A percentile compares a stretch with the other conserved stretches of the same genome.
phyloP scores from a whole-genome alignment of 2,329 filamentous ascomycete genomes.

The Hymenoscyphus occultus region DNA sequence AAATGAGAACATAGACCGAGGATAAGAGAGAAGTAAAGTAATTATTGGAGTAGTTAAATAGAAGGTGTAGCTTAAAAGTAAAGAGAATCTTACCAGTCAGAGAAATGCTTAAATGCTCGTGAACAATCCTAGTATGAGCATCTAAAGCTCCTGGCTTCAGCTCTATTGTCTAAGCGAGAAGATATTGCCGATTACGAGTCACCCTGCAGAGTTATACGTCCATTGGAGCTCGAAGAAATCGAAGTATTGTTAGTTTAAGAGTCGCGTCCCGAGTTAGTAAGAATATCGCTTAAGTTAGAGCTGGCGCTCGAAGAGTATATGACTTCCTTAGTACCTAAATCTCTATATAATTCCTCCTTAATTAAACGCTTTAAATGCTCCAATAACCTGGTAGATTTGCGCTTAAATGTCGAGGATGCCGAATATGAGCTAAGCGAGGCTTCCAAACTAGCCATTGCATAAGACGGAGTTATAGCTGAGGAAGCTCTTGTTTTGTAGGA shows the following conservation, averaged over 20 bases:
- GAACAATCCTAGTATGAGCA: neutral
- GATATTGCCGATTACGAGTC: neutral
- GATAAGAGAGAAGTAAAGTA: neutral
- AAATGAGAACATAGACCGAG: neutral
- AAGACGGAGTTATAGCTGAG: neutral
- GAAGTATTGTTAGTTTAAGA: conserved; percentile 17
- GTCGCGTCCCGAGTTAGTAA: conserved; percentile 2
- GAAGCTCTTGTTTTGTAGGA: neutral
- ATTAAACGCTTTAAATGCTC: conserved; percentile 4
- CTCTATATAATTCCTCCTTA: neutral
- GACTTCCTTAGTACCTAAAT: neutral
- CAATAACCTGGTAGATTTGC: neutral
- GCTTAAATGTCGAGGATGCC: neutral
- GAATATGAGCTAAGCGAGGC: neutral
- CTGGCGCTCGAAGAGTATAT: neutral
- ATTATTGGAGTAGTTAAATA: neutral
- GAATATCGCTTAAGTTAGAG: neutral
- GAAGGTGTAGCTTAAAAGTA: conserved; percentile 10
- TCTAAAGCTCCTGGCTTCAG: neutral
- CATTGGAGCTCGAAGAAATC: conserved; percentile 14
- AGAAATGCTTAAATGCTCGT: conserved; percentile 7
- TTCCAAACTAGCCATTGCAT: neutral
- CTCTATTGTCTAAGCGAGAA: neutral
- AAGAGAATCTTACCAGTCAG: conserved; percentile 6
- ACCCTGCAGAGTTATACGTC: neutral